Base-by-base conservation (phyloP, 768 basidiomycete genomes). In the Leucocoprinus birnbaumii region DNA sequence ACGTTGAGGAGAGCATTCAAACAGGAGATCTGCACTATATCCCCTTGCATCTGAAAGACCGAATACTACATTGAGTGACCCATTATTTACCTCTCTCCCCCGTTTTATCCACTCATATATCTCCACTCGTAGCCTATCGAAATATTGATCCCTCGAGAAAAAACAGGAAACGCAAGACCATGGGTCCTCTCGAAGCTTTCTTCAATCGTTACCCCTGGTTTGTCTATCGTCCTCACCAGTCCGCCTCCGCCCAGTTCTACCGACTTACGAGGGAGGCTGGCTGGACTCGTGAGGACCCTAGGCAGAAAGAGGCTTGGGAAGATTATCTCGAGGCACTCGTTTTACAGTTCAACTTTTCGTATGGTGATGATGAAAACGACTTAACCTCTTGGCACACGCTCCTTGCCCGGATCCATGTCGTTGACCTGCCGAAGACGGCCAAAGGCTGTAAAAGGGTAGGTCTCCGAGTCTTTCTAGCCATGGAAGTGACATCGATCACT, bases 161-260 rank as follows among this genome's bases (percentile, higher is more conserved):
- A 42, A 42, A 42, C 41, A 42, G 41, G 41, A 42, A 42, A 6
- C 14, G 31, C 31, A 31, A 31, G 22, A 16, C 18, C 7, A 45
- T 45, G 37, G 31, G 26, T 1, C 52, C 57, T n/a, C 41, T 54
- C 8, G 7, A 50, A 16, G 43, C 31, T 2, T 58, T 55, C 48
- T 58, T 58, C 25, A 44, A 38, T 19, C 42, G 14, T 2, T 55
- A 48, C 51, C 46, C 54, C 10, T 22, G 51, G 27, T 59, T 59
- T 37, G 16, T 19, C 10, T 59, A 56, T 26, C 22, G 56, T 31
- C 45, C 50, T 7, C 18, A n/a, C 4, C 22, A 56, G 22, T 25
- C 58, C 2, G 49, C 58, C 2, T 22, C 43, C 18, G 37, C 9
- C 7, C 50, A 59, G 48, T 55, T 51, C 27, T 5, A 38, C 24